A percentile compares a stretch with the other conserved stretches of the same genome.
phyloP scores from a whole-genome alignment of 257 asterid species.

The Apocynum venetum region DNA sequence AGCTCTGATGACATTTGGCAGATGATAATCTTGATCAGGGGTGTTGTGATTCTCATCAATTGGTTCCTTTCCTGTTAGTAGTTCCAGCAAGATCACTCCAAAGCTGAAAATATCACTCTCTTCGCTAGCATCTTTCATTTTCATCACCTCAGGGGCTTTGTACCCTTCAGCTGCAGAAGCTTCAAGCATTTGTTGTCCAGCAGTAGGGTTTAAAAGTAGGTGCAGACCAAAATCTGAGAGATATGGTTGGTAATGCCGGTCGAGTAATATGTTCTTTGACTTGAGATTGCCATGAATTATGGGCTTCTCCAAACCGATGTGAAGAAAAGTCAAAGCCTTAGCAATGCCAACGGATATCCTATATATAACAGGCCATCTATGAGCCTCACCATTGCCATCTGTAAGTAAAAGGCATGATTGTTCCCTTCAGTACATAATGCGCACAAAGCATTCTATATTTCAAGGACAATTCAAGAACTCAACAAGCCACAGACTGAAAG shows the following conservation, averaged over 20 bases:
- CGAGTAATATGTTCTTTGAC: constrained; percentile 67
- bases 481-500: neutral
- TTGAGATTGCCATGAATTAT: constrained; percentile 82
- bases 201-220: constrained; percentile 55
- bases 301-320: constrained; percentile 46
- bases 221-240: constrained; percentile 77
- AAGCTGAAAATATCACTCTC: constrained; percentile 73
- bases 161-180: constrained; percentile 65
- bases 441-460: neutral
- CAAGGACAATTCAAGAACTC: neutral
- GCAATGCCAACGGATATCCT: constrained; percentile 64
- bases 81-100: constrained; percentile 70
- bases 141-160: constrained; percentile 76
- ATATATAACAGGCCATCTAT: constrained; percentile 65
- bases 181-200: constrained; percentile 75
- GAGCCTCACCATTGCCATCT: constrained; percentile 62
- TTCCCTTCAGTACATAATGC: neutral
- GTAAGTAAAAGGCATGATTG: constrained; percentile 22
- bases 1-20: constrained; percentile 54
- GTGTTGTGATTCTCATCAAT: constrained; percentile 35
- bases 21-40: constrained; percentile 49
- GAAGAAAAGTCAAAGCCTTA: constrained; percentile 65
- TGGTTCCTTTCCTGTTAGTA: constrained; percentile 67
- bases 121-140: constrained; percentile 63
- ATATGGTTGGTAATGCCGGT: constrained; percentile 46